phyloP scores from a whole-genome alignment of 306 rosid genomes.

The Neltuma alba region DNA sequence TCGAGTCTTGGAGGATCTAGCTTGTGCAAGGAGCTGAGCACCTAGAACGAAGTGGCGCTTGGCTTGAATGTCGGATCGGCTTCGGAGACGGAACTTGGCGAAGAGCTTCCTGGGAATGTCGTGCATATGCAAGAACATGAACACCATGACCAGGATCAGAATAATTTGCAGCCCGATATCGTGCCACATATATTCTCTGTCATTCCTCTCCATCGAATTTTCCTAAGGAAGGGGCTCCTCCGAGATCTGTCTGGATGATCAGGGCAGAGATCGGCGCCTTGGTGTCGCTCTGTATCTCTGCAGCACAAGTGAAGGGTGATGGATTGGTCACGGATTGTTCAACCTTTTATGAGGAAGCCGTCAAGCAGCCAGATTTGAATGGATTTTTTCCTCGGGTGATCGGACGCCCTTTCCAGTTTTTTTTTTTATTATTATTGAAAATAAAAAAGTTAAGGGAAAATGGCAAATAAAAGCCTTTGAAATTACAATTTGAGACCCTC shows the following conservation, averaged over 20 bases:
- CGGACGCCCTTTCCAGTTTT: background rate
- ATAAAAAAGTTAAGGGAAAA: no score
- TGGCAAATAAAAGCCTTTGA: no score
- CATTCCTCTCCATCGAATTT: slow-evolving; percentile 25
- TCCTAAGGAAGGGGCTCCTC: background rate
- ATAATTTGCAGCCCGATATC: slow-evolving; percentile 65
- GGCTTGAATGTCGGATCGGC: slow-evolving; percentile 51
- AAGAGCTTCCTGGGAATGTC: slow-evolving; percentile 60
- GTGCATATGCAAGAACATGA: slow-evolving; percentile 65
- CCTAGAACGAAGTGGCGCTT: slow-evolving; percentile 82
- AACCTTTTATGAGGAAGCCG: background rate
- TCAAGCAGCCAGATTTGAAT: background rate
- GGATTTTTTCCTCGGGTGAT: background rate
- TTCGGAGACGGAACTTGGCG: slow-evolving; percentile 54
- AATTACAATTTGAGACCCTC: no score
- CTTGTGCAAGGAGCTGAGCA: slow-evolving; percentile 76
- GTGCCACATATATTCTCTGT: slow-evolving; percentile 44
- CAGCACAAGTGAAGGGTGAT: background rate
- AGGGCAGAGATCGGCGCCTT: background rate
- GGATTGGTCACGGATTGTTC: background rate
- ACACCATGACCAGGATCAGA: slow-evolving; percentile 41
- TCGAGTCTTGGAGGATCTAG: slow-evolving; percentile 54
- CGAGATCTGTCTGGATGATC: slow-evolving; percentile 8
- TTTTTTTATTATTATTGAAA: no score
- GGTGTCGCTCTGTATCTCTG: background rate